Evolutionary conservation across 176 grass and related monocot species (phyloP).

Genomic region (Cymbopogon citratus): DNA sequence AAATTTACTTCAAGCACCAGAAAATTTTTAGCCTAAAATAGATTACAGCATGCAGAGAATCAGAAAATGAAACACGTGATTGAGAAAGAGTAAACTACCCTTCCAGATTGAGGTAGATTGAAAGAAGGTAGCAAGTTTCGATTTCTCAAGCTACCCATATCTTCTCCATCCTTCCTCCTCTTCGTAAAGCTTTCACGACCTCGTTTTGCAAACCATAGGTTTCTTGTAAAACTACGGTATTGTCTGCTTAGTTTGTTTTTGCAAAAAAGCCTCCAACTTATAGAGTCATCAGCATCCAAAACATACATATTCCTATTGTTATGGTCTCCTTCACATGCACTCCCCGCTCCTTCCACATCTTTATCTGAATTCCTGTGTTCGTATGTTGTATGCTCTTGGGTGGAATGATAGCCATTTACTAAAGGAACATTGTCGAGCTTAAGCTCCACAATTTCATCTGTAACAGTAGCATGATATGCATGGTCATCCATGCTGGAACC

Average conservation of each 20-base stretch:
- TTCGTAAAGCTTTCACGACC: slow-evolving; percentile 63
- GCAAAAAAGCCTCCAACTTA: slow-evolving; percentile 25
- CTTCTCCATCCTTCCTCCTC: slow-evolving; percentile 83
- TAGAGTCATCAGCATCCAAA: slow-evolving; percentile 45
- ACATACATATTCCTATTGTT: slow-evolving; percentile 11
- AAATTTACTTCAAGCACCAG: neutral
- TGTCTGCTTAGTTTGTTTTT: slow-evolving; percentile 41
- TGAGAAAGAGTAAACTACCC: slow-evolving; percentile 31
- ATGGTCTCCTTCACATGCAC: slow-evolving; percentile 15
- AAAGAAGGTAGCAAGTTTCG: slow-evolving; percentile 30
- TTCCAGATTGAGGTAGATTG: slow-evolving; percentile 31
- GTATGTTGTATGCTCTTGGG: slow-evolving; percentile 16
- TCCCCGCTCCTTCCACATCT: slow-evolving; percentile 34
- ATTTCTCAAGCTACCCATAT: slow-evolving; percentile 32
- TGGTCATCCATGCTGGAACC: slow-evolving; percentile 18
- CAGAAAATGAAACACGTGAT: slow-evolving; percentile 14
- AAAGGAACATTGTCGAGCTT: slow-evolving; percentile 38
- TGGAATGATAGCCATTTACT: slow-evolving; percentile 37
- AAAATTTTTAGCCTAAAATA: slow-evolving; percentile 7
- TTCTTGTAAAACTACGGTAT: slow-evolving; percentile 51
- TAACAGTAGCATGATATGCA: slow-evolving; percentile 34
- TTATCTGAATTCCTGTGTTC: slow-evolving; percentile 38
- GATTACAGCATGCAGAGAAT: slow-evolving; percentile 2
- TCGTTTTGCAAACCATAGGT: slow-evolving; percentile 56
- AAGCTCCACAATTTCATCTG: slow-evolving; percentile 58